Evolutionary conservation across 2,329 filamentous ascomycete species (phyloP), one percentile per base, ranked within the genome.

Genomic region (Penicillium occitanis): DNA sequence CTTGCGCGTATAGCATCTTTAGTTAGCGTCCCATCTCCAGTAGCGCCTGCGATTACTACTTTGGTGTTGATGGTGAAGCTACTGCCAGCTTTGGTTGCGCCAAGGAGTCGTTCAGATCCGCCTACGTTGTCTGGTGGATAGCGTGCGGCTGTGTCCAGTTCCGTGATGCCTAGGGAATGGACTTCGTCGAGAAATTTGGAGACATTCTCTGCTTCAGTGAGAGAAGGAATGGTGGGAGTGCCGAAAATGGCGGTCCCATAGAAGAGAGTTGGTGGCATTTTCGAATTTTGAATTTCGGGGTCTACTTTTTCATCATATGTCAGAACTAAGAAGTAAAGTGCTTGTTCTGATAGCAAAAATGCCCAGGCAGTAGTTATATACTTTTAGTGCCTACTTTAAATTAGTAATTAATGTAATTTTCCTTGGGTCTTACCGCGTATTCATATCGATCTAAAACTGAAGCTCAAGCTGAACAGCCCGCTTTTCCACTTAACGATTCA

Each of bases 31-130:
- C 61, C 61, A 57, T 63, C 61, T 2, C n/a, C 25, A n/a, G 5
- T 63, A n/a, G 35, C 14, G 4, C 50, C 61, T 6, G 61, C 35
- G 2, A 63, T 22, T 3, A 63, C 17, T 30, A 78, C 72, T 63
- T 79, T 79, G 0, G 76, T 79, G 59, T 79, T 77, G 33, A 79
- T 66, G 2, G 66, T 46, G 51, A 79, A 79, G 51, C 48, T 37
- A 22, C 66, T 40, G 22, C 68, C 48, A n/a, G 61, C 37, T 7
- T 57, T 35, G 8, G 35, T 25, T 51, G 73, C 73, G 13, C 76
- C 76, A 3, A 79, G 67, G 7, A 79, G 69, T 57, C 72, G 19
- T 61, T 79, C 78, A 0, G 77, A 72, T 11, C 64, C 69, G 6
- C 76, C 75, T 3, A 75, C 73, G 10, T 73, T 73, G 4, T 68